Evolutionary conservation across 441 rosid genomes (phyloP).

Genomic region (Adansonia grandidieri): DNA sequence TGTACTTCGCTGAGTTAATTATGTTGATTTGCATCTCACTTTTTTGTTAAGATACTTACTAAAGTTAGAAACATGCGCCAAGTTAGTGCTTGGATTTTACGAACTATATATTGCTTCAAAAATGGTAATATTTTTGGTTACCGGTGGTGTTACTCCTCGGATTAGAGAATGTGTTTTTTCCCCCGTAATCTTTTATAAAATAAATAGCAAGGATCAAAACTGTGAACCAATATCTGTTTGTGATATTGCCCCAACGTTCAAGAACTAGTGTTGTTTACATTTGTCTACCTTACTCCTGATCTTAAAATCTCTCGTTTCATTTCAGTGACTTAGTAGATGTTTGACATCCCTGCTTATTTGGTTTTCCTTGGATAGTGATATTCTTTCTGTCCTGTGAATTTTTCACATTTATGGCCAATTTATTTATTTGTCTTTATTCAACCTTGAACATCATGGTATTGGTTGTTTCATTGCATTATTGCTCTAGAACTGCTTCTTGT

Average conservation of each 20-base stretch:
- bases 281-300: neutral
- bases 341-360: neutral
- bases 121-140: neutral
- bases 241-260: neutral
- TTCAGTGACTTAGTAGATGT: neutral
- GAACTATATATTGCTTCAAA: constrained; percentile 1
- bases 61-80: neutral
- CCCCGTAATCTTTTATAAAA: neutral
- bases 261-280: neutral
- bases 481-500: constrained; percentile 8
- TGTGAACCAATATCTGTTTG: neutral
- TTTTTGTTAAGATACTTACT: neutral
- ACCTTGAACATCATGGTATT: neutral
- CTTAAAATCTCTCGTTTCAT: neutral
- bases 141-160: no score
- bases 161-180: neutral
- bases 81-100: neutral
- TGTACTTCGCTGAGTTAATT: constrained; percentile 6
- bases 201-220: neutral
- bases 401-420: neutral
- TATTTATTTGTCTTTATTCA: neutral
- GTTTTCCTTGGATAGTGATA: neutral
- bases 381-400: neutral
- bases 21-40: neutral
- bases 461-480: constrained; percentile 2